Evolutionary conservation across 2,329 filamentous ascomycete species (phyloP), one percentile per base, ranked within the genome.

Genomic region (Beauveria medogensis): DNA sequence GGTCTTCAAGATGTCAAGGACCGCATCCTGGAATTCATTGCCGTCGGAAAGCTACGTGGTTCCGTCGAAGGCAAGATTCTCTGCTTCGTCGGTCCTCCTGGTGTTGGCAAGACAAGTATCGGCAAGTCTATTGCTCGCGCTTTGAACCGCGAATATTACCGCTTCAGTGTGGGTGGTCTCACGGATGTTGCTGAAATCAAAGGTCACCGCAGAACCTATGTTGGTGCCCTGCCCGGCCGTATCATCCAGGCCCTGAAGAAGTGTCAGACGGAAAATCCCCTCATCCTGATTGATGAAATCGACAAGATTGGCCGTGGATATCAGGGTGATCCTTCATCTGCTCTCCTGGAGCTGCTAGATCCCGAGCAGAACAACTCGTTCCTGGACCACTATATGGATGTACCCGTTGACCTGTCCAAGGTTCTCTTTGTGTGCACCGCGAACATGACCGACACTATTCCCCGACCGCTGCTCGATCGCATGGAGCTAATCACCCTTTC

Each of bases 181-280:
- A 96, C 93, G 4, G 94, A 99, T 75, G 95, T 99, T 65, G 94
- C 94, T 20, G 94, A 99, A 73, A 97, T 99, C 80, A 99, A 99
- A 79, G 94, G 94, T 55, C 94, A 99, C 73, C 84, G 94, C 69
- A 85, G 94, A 68, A 99, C 94, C 3, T 99, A 99, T 68, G 94
- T 99, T 58, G 94, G 95, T 64, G 94, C 94, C 28, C 79, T 99
- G 41, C 94, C 94, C 4, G 95, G 94, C 55, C 90, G 95, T 62
- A 96, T 99, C 71, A 97, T 99, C 64, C 95, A 99, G 75, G 94
- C 94, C 1, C 78, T 99, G 69, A 99, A 99, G 82, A 99, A 99
- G 75, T 97, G 93, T 72, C 92, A 97, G 77, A 99, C 94, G 0
- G 95, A 99, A 75, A 99, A 99, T 73, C 94, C 94, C 30, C 81